These are phyloP conservation scores for Euphorbia schlechtendalii DNA, from an alignment of 441 rosid species.

Conservation along the genomic window DNA sequence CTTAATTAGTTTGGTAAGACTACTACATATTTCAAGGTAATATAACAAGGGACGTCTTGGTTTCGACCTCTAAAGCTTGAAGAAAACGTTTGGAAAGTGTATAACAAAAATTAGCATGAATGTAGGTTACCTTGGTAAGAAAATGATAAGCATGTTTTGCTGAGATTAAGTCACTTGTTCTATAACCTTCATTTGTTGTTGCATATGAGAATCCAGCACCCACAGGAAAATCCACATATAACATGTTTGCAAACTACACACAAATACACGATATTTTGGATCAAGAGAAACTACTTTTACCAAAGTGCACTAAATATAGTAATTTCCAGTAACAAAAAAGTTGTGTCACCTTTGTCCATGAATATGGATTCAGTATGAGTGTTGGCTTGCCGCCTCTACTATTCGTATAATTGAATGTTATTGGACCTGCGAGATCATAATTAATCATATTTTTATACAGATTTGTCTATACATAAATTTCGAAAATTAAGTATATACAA, in stretches of 20 bases:
- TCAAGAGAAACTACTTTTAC: too few species aligned
- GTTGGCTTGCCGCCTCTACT: slow-evolving; percentile 12
- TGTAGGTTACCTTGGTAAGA: slow-evolving; percentile 21
- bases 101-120: neutral
- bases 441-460: neutral
- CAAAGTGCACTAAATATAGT: too few species aligned
- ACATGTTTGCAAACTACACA: slow-evolving; percentile 23
- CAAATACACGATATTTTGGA: too few species aligned
- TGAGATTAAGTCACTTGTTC: slow-evolving; percentile 16
- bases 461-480: too few species aligned
- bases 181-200: slow-evolving; percentile 21
- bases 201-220: slow-evolving; percentile 39
- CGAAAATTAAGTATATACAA: too few species aligned
- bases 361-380: slow-evolving; percentile 10
- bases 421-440: slow-evolving; percentile 19
- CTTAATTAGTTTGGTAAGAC: too few species aligned
- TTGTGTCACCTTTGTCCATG: slow-evolving; percentile 25
- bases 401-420: slow-evolving; percentile 13
- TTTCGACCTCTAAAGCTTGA: too few species aligned
- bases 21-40: too few species aligned
- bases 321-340: too few species aligned
- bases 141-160: slow-evolving; percentile 21
- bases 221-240: slow-evolving; percentile 32
- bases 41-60: too few species aligned
- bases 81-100: too few species aligned